These are phyloP conservation scores for Leptosphaerulina australis DNA, from an alignment of 2,329 filamentous ascomycete genomes.

Conservation along the genomic window DNA sequence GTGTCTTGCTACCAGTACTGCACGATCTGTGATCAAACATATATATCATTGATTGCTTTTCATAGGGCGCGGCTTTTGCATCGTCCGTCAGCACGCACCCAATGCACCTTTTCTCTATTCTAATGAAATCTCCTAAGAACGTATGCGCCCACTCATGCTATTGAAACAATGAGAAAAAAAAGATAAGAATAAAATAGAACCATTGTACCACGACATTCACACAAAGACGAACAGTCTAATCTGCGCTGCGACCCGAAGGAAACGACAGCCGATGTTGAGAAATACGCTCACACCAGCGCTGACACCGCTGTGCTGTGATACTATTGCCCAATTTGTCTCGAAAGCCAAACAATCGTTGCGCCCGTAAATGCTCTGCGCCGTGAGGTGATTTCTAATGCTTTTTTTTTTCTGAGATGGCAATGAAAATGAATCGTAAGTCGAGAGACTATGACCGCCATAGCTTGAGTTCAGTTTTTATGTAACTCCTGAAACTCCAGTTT, in stretches of 20 bases:
- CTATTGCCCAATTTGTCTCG: slow-evolving; percentile 18
- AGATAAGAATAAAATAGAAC: slow-evolving; percentile 1
- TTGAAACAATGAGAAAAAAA: slow-evolving; percentile 8
- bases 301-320: slow-evolving; percentile 20
- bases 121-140: slow-evolving; percentile 7
- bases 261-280: slow-evolving; percentile 27
- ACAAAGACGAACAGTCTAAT: slow-evolving; percentile 29
- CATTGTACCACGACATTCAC: slow-evolving; percentile 17
- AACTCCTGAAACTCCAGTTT: slow-evolving; percentile 37
- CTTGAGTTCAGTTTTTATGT: slow-evolving; percentile 17
- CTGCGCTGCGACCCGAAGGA: slow-evolving; percentile 26
- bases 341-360: slow-evolving; percentile 30
- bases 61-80: slow-evolving; percentile 9
- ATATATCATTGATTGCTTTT: slow-evolving; percentile 25
- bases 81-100: slow-evolving; percentile 5
- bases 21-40: slow-evolving; percentile 16
- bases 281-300: slow-evolving; percentile 17
- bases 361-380: slow-evolving; percentile 42
- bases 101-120: slow-evolving; percentile 21
- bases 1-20: background rate
- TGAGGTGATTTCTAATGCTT: slow-evolving; percentile 47
- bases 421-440: slow-evolving; percentile 31
- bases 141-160: slow-evolving; percentile 16
- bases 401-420: slow-evolving; percentile 37
- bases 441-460: slow-evolving; percentile 26